These are phyloP conservation scores for Rhizomucor miehei DNA, from an alignment of 371 early-diverging fungal genomes.

Conservation along the genomic window DNA sequence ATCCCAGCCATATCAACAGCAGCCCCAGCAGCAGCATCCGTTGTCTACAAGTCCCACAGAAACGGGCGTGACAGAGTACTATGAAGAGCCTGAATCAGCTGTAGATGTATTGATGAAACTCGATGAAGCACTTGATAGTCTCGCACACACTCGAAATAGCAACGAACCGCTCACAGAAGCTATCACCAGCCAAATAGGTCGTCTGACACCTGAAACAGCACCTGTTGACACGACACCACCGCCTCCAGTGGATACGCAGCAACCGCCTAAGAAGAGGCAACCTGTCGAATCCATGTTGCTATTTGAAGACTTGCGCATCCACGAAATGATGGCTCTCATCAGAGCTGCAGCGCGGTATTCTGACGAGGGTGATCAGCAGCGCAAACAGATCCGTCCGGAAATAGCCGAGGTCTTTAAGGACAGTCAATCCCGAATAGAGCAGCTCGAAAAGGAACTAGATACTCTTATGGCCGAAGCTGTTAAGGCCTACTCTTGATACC, in stretches of 20 bases:
- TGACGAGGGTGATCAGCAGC: constrained; percentile 16
- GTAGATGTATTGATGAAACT: constrained; percentile 21
- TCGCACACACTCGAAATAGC: constrained; percentile 22
- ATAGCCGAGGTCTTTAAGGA: constrained; percentile 39
- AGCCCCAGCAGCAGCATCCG: neutral
- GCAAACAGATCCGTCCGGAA: constrained; percentile 26
- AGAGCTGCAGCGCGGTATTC: constrained; percentile 35
- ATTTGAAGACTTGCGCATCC: constrained; percentile 49
- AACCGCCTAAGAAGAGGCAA: neutral
- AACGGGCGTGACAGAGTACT: neutral
- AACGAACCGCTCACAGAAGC: constrained; percentile 25
- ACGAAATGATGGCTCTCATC: constrained; percentile 48
- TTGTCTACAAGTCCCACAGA: neutral
- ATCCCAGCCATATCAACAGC: neutral
- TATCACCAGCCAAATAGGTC: constrained; percentile 10
- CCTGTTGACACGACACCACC: neutral
- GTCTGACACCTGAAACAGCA: constrained; percentile 1
- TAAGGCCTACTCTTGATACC: constrained; percentile 18
- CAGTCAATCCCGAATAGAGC: constrained; percentile 32
- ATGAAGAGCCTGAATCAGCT: constrained; percentile 19
- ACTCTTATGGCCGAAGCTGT: constrained; percentile 36
- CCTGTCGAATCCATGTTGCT: constrained; percentile 38
- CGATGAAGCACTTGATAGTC: constrained; percentile 20
- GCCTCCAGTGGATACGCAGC: neutral
- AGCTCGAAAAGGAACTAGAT: constrained; percentile 46